Percentiles rank a stretch among this genome's conserved stretches.
Conservation (phyloP, 2,329 filamentous ascomycete species). For the Hysterium pulicare region DNA sequence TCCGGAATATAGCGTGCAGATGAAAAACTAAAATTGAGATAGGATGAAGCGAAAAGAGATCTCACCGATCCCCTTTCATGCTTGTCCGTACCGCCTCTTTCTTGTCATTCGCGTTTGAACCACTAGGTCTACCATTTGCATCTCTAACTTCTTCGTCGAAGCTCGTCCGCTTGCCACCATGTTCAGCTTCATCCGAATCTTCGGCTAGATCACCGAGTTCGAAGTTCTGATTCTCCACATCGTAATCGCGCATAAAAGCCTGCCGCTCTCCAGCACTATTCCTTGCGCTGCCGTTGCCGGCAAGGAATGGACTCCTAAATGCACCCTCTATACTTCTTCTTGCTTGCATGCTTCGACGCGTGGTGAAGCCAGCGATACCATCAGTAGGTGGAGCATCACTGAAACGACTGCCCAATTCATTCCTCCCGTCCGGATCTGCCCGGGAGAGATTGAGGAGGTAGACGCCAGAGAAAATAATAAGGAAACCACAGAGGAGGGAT, state of each 20-base stretch:
- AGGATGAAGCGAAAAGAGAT: neutral
- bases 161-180: slow-evolving; percentile 28
- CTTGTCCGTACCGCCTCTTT: slow-evolving; percentile 27
- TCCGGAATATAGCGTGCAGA: neutral
- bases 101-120: slow-evolving; percentile 26
- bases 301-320: slow-evolving; percentile 56
- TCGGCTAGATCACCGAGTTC: slow-evolving; percentile 76
- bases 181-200: slow-evolving; percentile 50
- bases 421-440: slow-evolving; percentile 77
- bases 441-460: slow-evolving; percentile 96
- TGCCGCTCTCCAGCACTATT: slow-evolving; percentile 61
- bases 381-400: slow-evolving; percentile 86
- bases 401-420: slow-evolving; percentile 50
- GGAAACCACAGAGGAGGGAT: slow-evolving; percentile 86
- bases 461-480: slow-evolving; percentile 91
- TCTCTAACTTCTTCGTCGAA: slow-evolving; percentile 27
- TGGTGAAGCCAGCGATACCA: slow-evolving; percentile 83
- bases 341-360: slow-evolving; percentile 88
- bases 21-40: no score
- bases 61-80: slow-evolving; percentile 9
- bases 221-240: slow-evolving; percentile 70
- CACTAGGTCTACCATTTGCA: slow-evolving; percentile 13
- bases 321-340: slow-evolving; percentile 61
- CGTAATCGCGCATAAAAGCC: slow-evolving; percentile 83
- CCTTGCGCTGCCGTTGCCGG: slow-evolving; percentile 35